Base-by-base conservation (phyloP, 768 basidiomycete genomes). In the Suillus weaverae region DNA sequence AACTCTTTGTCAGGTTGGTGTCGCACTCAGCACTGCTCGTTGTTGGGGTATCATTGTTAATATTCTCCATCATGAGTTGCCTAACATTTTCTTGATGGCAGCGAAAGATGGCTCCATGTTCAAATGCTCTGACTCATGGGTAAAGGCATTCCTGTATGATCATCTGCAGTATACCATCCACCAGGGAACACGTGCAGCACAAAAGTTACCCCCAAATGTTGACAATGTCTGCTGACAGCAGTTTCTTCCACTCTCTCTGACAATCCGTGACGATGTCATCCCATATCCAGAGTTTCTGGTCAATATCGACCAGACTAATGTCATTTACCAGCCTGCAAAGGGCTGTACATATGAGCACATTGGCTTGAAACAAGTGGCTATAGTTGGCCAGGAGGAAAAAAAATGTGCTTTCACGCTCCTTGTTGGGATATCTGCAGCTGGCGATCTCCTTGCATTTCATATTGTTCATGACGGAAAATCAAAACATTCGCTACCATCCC, bases 241-340 rank as follows among this genome's bases (percentile, higher is more conserved):
- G 0, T 65, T 69, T 51, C 41, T 79, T 1, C 67, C 72, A 1
- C 63, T 71, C 39, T 74, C 73, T 1, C 64, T 69, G 30, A 38
- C 63, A 3, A 73, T 78, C 30, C 65, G 70, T 10, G 65, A 79
- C 1, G 32, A 74, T 13, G 66, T 64, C 16, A 71, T 80, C 11
- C 73, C 72, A 0, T 30, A 46, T 26, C 61, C 72, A 0, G 67
- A 26, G 38, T 60, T 60, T 22, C 26, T 60, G 5, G 76, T 79
- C 55, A 81, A 82, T 62, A 67, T 67, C 0, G 79, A 83, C 67
- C 81, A 82, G 60, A 79, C 77, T 4, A 74, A 80, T 38, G 36
- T 74, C 11, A 6, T 32, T 22, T 39, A 32, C 53, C 53, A 54
- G 53, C 53, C 53, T 4, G 5, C 53, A 16, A 62, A 67, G 11